Evolutionary conservation across 1,284 basidiomycete genomes (phyloP).

Genomic region (Coniferiporia weirii): DNA sequence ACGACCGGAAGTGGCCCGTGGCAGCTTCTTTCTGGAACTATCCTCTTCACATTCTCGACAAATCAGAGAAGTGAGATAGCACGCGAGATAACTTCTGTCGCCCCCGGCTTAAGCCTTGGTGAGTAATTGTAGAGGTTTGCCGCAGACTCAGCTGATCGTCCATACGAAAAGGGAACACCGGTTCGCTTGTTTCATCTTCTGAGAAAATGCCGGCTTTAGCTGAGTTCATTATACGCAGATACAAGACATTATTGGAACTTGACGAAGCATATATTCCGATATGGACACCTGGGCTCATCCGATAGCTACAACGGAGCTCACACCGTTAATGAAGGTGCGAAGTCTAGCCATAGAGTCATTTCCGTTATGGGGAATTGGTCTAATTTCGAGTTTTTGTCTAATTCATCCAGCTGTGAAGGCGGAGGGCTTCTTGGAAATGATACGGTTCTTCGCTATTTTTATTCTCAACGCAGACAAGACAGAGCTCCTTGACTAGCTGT

Average conservation of each 20-base stretch:
- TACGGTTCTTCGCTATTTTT: slow-evolving; percentile 42
- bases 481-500: slow-evolving; percentile 11
- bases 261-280: slow-evolving; percentile 50
- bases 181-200: slow-evolving; percentile 16
- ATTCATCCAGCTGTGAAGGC: slow-evolving; percentile 29
- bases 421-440: slow-evolving; percentile 40
- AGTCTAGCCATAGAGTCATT: slow-evolving; percentile 20
- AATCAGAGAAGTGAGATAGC: slow-evolving; percentile 22
- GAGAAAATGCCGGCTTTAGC: not conserved
- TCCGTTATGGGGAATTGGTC: not conserved
- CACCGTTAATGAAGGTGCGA: slow-evolving; percentile 56
- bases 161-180: slow-evolving; percentile 29
- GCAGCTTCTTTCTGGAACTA: slow-evolving; percentile 43
- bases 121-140: slow-evolving; percentile 22
- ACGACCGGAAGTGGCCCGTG: slow-evolving; percentile 37
- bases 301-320: slow-evolving; percentile 44
- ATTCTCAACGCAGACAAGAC: slow-evolving; percentile 41
- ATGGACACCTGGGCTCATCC: slow-evolving; percentile 30
- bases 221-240: slow-evolving; percentile 30
- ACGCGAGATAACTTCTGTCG: slow-evolving; percentile 32
- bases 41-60: slow-evolving; percentile 33
- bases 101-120: slow-evolving; percentile 36
- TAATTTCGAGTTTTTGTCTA: not conserved
- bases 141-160: slow-evolving; percentile 19
- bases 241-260: slow-evolving; percentile 49